Evolutionary conservation across 2,329 filamentous ascomycete species (phyloP), one percentile per base, ranked within the genome.

Genomic region (Coniochaeta sp.): DNA sequence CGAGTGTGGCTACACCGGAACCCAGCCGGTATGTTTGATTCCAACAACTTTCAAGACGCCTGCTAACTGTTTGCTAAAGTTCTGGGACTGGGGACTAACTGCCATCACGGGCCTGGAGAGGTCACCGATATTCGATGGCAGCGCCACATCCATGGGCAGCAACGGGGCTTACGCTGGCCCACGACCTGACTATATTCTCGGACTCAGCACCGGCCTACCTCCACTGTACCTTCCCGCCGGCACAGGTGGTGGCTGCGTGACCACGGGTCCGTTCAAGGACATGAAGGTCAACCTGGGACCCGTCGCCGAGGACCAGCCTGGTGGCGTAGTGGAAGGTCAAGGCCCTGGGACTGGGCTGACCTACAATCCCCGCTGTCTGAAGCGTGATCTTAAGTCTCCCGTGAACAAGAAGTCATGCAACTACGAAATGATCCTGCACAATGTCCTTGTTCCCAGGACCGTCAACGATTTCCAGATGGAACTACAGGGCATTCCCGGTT

Each of bases 221-320:
- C 38, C 55, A 54, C 12, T 63, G 20, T 53, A 54, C 26, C 57
- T 76, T 9, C 71, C 75, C 0, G 67, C 75, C 0, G 79, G 77
- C 6, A 67, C 65, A 2, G 81, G 81, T 4, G 79, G 81, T 33
- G 81, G 79, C 22, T 82, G 78, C 59, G 67, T 83, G 3, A 67
- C 61, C 13, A 68, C 65, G 0, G 78, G 78, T 0, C 79, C 79
- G 1, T 71, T 81, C n/a, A 62, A 61, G 26, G 63, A 71, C 55
- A 66, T 71, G 60, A 63, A 53, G 1, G 65, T 74, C 50, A 72
- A 69, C 51, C 60, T 74, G 1, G 71, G 71, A 0, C 71, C 71
- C 13, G 63, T 65, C 6, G 60, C 63, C 4, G 63, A 54, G 8
- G 65, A 65, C 50, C 53, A 28, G 42, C 53, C 57, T 56, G 6